phyloP scores from a whole-genome alignment of 129 eudicot genomes.

The Logfia minima region DNA sequence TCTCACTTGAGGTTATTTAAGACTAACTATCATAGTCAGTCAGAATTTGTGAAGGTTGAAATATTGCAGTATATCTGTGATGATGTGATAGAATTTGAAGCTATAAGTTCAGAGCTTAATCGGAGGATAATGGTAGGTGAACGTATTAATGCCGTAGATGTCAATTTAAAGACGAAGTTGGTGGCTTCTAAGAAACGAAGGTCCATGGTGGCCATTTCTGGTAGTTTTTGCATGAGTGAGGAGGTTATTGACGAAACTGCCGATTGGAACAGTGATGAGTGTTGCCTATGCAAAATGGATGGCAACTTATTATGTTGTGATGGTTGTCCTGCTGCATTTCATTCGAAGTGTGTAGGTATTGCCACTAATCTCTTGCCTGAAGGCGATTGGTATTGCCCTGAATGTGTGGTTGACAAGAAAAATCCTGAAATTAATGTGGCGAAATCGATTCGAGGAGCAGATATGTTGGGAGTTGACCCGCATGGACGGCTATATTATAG shows the following conservation, averaged over 20 bases:
- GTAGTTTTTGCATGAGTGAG: constrained; percentile 51
- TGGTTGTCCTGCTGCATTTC: constrained; percentile 96
- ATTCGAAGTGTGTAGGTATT: constrained; percentile 87
- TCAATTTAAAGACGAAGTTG: constrained; percentile 38
- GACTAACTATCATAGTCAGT: constrained; percentile 61
- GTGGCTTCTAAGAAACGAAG: constrained; percentile 42
- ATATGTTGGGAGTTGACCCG: constrained; percentile 70
- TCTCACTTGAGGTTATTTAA: constrained; percentile 52
- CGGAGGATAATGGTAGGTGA: constrained; percentile 56
- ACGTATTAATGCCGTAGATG: constrained; percentile 27
- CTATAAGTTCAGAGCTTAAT: constrained; percentile 65
- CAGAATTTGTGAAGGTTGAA: constrained; percentile 61
- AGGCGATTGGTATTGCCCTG: constrained; percentile 99
- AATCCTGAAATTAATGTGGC: constrained; percentile 45
- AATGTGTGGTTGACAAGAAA: constrained; percentile 59
- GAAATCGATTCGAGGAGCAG: constrained; percentile 70
- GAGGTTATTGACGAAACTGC: constrained; percentile 54
- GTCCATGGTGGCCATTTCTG: constrained; percentile 42
- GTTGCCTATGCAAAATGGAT: constrained; percentile 93
- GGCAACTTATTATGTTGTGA: constrained; percentile 95
- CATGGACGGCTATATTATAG: constrained; percentile 66
- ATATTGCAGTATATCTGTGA: constrained; percentile 78
- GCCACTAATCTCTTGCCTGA: constrained; percentile 68
- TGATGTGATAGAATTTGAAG: constrained; percentile 74
- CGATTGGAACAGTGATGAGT: constrained; percentile 89